A percentile compares a stretch with the other conserved stretches of the same genome.
Conservation (phyloP, 108 stramenopile genomes). For the Chaetoceros muelleri region DNA sequence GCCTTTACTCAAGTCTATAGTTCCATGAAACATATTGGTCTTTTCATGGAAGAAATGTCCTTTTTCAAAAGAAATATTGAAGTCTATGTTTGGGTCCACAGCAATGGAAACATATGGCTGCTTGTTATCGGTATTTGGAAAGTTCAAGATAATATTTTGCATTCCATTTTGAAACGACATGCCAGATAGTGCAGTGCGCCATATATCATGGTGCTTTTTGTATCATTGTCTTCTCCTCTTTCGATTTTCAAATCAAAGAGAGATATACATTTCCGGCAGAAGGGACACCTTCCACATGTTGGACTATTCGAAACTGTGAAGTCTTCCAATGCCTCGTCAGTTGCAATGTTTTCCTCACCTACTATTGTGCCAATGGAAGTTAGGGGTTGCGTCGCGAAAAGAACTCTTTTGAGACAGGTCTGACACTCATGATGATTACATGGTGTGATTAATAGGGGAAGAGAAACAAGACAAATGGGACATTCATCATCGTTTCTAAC, state of each 20-base stretch:
- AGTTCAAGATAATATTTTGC: neutral
- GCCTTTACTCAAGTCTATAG: neutral
- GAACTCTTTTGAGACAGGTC: neutral
- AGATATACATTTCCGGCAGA: neutral
- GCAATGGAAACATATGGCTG: neutral
- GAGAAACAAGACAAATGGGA: too few species aligned
- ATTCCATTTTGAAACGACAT: neutral
- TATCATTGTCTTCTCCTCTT: neutral
- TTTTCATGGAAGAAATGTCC: constrained; percentile 37
- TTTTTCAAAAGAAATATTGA: constrained; percentile 11
- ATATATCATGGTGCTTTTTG: neutral
- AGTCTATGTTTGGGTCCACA: neutral
- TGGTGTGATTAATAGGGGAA: too few species aligned
- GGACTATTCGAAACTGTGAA: neutral
- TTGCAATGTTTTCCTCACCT: neutral
- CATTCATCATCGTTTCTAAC: too few species aligned
- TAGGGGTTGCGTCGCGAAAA: too few species aligned
- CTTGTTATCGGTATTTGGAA: neutral
- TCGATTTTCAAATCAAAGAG: neutral
- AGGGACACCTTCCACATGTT: neutral
- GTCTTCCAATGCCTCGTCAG: neutral
- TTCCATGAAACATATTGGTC: constrained; percentile 46
- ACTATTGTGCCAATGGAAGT: too few species aligned
- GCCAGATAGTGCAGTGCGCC: neutral
- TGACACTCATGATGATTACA: neutral